Evolutionary conservation across 148 eudicot genomes (phyloP).

Genomic region (Silene conica): DNA sequence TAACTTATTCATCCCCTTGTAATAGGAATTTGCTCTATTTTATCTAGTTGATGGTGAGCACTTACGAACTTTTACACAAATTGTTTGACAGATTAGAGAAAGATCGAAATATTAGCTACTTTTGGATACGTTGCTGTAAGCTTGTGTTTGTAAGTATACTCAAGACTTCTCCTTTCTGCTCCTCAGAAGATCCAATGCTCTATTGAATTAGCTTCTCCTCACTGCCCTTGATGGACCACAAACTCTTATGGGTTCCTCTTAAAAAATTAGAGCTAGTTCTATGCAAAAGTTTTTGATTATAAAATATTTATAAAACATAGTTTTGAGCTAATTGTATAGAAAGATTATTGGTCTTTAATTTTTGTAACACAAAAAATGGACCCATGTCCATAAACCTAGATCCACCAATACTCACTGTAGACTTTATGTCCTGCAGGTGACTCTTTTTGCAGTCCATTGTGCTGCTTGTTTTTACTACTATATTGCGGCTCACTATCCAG

Average conservation of each 20-base stretch:
- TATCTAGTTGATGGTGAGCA: background rate
- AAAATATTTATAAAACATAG: too few species aligned
- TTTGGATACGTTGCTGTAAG: constrained; percentile 58
- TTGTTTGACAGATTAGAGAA: constrained; percentile 59
- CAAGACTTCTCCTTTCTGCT: background rate
- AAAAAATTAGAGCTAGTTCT: too few species aligned
- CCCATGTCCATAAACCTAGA: background rate
- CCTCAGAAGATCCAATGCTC: background rate
- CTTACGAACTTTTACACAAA: background rate
- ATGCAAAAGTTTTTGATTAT: too few species aligned
- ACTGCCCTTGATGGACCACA: too few species aligned
- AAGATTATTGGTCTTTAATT: too few species aligned
- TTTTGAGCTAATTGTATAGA: too few species aligned
- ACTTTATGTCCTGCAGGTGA: constrained; percentile 45
- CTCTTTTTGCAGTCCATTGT: constrained; percentile 66
- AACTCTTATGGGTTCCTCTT: too few species aligned
- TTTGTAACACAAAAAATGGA: too few species aligned
- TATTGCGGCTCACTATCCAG: constrained; percentile 43
- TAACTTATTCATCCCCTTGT: constrained; percentile 21
- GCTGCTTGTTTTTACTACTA: constrained; percentile 67
- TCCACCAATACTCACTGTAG: background rate
- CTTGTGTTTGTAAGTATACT: constrained; percentile 58
- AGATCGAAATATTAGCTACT: constrained; percentile 56
- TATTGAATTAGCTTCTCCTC: background rate
- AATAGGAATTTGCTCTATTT: background rate